These are phyloP conservation scores for Rutstroemia sp. DNA, from an alignment of 2,329 filamentous ascomycete species.

Conservation along the genomic window DNA sequence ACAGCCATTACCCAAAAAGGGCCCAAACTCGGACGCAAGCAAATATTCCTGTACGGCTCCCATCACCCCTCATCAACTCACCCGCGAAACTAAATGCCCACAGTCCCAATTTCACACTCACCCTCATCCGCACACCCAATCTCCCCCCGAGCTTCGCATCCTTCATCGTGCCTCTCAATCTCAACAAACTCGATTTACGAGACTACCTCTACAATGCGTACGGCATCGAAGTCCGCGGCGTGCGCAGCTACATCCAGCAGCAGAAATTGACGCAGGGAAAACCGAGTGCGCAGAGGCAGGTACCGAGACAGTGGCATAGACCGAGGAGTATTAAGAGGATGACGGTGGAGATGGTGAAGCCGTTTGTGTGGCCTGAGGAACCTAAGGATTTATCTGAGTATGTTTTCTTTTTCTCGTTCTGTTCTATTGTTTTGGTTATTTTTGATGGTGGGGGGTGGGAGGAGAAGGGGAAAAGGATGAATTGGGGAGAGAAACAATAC, in stretches of 20 bases:
- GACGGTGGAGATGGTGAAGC: slow-evolving; percentile 81
- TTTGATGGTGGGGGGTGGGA: neutral
- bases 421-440: neutral
- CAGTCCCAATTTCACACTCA: slow-evolving; percentile 76
- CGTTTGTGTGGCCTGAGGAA: slow-evolving; percentile 78
- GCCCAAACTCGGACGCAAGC: slow-evolving; percentile 42
- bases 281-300: slow-evolving; percentile 32
- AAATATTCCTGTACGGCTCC: slow-evolving; percentile 45
- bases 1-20: slow-evolving; percentile 8
- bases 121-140: slow-evolving; percentile 65
- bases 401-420: slow-evolving; percentile 24
- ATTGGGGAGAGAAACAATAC: neutral
- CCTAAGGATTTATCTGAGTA: slow-evolving; percentile 55
- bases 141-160: slow-evolving; percentile 75
- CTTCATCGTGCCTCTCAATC: slow-evolving; percentile 83
- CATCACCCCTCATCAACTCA: neutral
- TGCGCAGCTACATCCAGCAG: slow-evolving; percentile 76
- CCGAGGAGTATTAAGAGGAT: slow-evolving; percentile 78
- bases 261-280: slow-evolving; percentile 50
- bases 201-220: slow-evolving; percentile 91
- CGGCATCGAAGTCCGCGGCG: slow-evolving; percentile 60
- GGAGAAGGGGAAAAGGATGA: slow-evolving; percentile 15
- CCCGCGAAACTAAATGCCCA: slow-evolving; percentile 1
- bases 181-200: slow-evolving; percentile 94
- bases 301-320: slow-evolving; percentile 54